Percentiles rank a stretch among this genome's conserved stretches.
Conservation (phyloP, 2,329 filamentous ascomycete genomes). For the Sporothrix euskadiensis region DNA sequence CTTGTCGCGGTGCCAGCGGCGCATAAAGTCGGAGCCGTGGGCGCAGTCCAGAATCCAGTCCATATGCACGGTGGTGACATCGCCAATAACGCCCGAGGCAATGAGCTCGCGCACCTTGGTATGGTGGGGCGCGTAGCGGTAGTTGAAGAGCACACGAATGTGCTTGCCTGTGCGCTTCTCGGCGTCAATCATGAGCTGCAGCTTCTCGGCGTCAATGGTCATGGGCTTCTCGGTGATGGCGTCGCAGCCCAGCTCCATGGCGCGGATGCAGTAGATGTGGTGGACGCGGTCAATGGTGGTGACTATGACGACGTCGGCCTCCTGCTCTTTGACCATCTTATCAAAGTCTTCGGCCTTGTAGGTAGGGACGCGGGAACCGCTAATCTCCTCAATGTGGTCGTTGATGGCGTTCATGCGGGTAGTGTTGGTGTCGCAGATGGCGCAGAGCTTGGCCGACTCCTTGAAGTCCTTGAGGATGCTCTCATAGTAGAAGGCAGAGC, state of each 20-base stretch:
- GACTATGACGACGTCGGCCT: slow-evolving; percentile 62
- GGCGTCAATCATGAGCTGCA: slow-evolving; percentile 55
- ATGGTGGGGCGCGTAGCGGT: slow-evolving; percentile 66
- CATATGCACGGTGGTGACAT: slow-evolving; percentile 59
- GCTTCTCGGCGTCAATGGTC: slow-evolving; percentile 60
- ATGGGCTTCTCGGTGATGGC: slow-evolving; percentile 67
- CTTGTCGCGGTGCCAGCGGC: slow-evolving; percentile 64
- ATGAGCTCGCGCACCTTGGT: slow-evolving; percentile 59
- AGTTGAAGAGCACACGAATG: slow-evolving; percentile 64
- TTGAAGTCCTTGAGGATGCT: slow-evolving; percentile 57
- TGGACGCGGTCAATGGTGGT: slow-evolving; percentile 65
- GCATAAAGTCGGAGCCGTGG: slow-evolving; percentile 64
- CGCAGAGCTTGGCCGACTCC: slow-evolving; percentile 54
- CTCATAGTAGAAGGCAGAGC: slow-evolving; percentile 62
- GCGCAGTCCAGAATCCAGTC: slow-evolving; percentile 65
- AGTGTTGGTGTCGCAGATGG: slow-evolving; percentile 61
- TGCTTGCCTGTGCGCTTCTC: slow-evolving; percentile 51
- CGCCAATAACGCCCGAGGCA: slow-evolving; percentile 56
- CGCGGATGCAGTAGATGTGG: slow-evolving; percentile 59
- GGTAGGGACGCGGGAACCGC: slow-evolving; percentile 52
- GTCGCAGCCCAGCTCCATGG: slow-evolving; percentile 59
- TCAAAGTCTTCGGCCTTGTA: slow-evolving; percentile 59
- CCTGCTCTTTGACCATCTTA: slow-evolving; percentile 56
- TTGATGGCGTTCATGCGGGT: slow-evolving; percentile 61
- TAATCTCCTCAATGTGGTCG: slow-evolving; percentile 47